phyloP scores from a whole-genome alignment of 1,139 yeast genomes.

The Nakaseomyces uthaithaninus region DNA sequence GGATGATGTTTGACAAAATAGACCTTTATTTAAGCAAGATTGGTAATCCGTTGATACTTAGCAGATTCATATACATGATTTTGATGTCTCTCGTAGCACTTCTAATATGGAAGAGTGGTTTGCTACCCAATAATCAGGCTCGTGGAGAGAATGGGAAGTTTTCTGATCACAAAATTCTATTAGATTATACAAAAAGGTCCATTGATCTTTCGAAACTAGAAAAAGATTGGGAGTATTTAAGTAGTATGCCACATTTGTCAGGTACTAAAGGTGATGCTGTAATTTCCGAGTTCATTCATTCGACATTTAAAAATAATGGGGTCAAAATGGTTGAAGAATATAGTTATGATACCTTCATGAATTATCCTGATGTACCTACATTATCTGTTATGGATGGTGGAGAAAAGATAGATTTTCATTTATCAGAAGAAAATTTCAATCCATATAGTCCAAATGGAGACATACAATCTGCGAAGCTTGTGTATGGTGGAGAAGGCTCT shows the following conservation, averaged over 20 bases:
- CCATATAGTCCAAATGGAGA: conserved; percentile 59
- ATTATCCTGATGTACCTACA: conserved; percentile 41
- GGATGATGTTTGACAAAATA: conserved; percentile 36
- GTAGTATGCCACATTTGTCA: conserved; percentile 78
- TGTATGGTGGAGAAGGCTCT: conserved; percentile 62
- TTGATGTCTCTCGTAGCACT: conserved; percentile 53
- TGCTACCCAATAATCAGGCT: conserved; percentile 42
- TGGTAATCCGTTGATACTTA: conserved; percentile 83
- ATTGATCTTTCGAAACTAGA: conserved; percentile 55
- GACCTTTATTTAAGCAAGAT: conserved; percentile 54
- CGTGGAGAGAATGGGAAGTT: conserved; percentile 51
- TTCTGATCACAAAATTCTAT: conserved; percentile 43
- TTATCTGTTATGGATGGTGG: conserved; percentile 2
- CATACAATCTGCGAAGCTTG: conserved; percentile 40
- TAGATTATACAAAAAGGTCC: conserved; percentile 41
- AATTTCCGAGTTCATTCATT: conserved; percentile 55
- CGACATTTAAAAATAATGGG: conserved; percentile 51
- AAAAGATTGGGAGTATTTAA: conserved; percentile 64
- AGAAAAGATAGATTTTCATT: conserved; percentile 1
- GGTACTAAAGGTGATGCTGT: conserved; percentile 82
- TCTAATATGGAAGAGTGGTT: conserved; percentile 47
- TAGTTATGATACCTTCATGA: conserved; percentile 47
- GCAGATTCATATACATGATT: conserved; percentile 63
- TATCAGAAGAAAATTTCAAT: conserved; percentile 45
- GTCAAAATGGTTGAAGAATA: conserved; percentile 44